A percentile compares a stretch with the other conserved stretches of the same genome.
phyloP scores from a whole-genome alignment of 192 early-diverging fungal species.

The Paraglomus occultum region DNA sequence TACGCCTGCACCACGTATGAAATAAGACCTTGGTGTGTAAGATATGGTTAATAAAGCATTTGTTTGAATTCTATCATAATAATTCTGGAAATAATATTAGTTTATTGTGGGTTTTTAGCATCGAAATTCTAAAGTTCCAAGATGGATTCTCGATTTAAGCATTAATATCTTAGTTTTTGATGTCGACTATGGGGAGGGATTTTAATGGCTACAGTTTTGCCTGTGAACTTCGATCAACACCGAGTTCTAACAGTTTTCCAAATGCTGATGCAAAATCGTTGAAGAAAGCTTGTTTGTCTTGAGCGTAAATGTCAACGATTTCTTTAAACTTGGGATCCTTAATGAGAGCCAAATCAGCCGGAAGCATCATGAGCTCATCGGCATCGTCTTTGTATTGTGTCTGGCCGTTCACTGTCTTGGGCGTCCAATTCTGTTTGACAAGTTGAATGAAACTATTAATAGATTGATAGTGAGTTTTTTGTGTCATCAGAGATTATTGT shows the following conservation, averaged over 20 bases:
- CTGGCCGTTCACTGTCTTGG: not conserved
- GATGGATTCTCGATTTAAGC: too few relatives aligned
- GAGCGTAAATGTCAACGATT: conserved; percentile 63
- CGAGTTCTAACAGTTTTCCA: conserved; percentile 50
- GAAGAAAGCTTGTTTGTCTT: conserved; percentile 66
- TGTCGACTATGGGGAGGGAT: too few relatives aligned
- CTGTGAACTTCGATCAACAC: conserved; percentile 33
- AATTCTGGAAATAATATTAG: too few relatives aligned
- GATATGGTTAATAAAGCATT: too few relatives aligned
- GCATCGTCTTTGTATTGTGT: conserved; percentile 30
- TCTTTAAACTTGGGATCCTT: conserved; percentile 54
- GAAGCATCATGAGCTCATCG: conserved; percentile 66
- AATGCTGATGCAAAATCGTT: conserved; percentile 51
- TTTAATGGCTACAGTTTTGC: too few relatives aligned
- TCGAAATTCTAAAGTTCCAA: too few relatives aligned
- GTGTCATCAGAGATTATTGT: not conserved
- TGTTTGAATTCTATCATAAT: too few relatives aligned
- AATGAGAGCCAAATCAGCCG: conserved; percentile 66
- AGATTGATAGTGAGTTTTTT: not conserved
- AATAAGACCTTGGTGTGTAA: not conserved
- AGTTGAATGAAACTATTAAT: conserved; percentile 36
- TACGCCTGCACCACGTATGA: conserved; percentile 35
- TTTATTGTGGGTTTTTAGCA: too few relatives aligned
- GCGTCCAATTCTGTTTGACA: conserved; percentile 32
- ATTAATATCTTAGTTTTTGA: too few relatives aligned